These are phyloP conservation scores for Syzygium oleosum DNA, from an alignment of 345 rosid genomes.

Conservation along the genomic window DNA sequence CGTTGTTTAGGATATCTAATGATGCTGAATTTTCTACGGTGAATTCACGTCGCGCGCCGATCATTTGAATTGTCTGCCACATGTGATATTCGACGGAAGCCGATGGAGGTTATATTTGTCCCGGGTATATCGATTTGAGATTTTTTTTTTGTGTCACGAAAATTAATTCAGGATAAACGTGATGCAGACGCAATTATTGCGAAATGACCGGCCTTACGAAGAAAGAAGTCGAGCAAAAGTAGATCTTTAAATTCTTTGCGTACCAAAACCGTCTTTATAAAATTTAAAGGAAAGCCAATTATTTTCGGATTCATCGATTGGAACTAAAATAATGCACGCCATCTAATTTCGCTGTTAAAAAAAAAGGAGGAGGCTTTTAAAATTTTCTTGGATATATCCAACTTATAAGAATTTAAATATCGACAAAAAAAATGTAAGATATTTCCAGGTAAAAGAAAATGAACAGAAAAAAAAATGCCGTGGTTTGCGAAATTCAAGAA, in stretches of 20 bases:
- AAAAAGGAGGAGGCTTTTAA: too few species aligned
- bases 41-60: neutral
- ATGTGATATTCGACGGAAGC: too few species aligned
- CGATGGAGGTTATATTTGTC: too few species aligned
- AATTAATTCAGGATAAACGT: too few species aligned
- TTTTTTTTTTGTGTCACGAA: too few species aligned
- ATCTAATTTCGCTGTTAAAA: too few species aligned
- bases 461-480: neutral
- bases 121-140: too few species aligned
- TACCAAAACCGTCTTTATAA: neutral
- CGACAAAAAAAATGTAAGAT: neutral
- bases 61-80: neutral
- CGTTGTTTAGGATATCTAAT: neutral
- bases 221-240: neutral
- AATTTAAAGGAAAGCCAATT: too few species aligned
- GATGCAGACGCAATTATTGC: too few species aligned
- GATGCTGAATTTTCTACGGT: too few species aligned
- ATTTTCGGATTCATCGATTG: accelerated
- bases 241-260: neutral
- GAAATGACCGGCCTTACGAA: neutral
- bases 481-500: neutral
- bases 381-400: neutral
- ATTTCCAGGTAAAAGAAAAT: neutral
- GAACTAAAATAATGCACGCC: neutral
- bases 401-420: neutral